Evolutionary conservation across 805 yeast genomes (phyloP).

Genomic region (Candida multigemmis): DNA sequence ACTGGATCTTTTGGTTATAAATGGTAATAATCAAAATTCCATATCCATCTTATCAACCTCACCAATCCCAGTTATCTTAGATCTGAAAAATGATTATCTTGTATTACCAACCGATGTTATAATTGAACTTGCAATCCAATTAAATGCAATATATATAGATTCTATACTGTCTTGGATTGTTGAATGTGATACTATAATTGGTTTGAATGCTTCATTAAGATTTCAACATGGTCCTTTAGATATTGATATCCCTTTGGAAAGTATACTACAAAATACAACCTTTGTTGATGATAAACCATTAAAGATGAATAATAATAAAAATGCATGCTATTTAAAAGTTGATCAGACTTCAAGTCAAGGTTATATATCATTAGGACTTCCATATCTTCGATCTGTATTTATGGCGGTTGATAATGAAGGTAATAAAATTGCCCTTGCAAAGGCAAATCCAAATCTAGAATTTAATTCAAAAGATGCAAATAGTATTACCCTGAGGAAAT

Average conservation of each 20-base stretch:
- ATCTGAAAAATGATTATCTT: slow-evolving; percentile 41
- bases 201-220: slow-evolving; percentile 40
- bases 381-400: slow-evolving; percentile 44
- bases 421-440: slow-evolving; percentile 46
- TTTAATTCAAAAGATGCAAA: slow-evolving; percentile 3
- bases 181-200: slow-evolving; percentile 41
- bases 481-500: not conserved
- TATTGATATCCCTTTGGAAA: slow-evolving; percentile 40
- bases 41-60: slow-evolving; percentile 21
- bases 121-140: slow-evolving; percentile 57
- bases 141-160: slow-evolving; percentile 52
- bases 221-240: slow-evolving; percentile 45
- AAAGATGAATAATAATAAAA: slow-evolving; percentile 42
- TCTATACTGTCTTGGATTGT: slow-evolving; percentile 49
- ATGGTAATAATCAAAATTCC: slow-evolving; percentile 25
- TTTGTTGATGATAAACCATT: slow-evolving; percentile 26
- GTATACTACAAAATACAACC: slow-evolving; percentile 33
- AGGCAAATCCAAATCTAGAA: slow-evolving; percentile 21
- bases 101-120: slow-evolving; percentile 49
- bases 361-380: slow-evolving; percentile 46
- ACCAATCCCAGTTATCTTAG: slow-evolving; percentile 48
- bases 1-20: slow-evolving; percentile 12
- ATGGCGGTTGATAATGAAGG: slow-evolving; percentile 60
- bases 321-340: slow-evolving; percentile 49
- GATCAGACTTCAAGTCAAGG: slow-evolving; percentile 41